Evolutionary conservation across 257 asterid species (phyloP).

Genomic region (Solanum paucissectum): DNA sequence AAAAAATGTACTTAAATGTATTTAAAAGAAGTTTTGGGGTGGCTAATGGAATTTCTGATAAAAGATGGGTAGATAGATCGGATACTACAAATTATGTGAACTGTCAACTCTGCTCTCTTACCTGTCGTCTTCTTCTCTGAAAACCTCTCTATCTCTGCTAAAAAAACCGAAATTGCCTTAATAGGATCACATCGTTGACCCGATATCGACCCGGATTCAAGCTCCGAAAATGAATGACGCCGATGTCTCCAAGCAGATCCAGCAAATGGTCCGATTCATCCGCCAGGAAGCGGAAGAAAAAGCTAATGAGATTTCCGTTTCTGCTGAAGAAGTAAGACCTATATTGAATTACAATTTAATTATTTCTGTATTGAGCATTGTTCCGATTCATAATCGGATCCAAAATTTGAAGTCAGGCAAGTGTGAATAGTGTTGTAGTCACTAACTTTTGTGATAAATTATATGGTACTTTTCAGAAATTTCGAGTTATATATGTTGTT

Average conservation of each 20-base stretch:
- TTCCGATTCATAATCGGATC: not conserved
- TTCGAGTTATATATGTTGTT: not conserved
- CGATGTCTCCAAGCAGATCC: slow-evolving; percentile 99
- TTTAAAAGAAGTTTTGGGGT: not conserved
- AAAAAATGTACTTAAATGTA: not conserved
- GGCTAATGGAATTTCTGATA: not conserved
- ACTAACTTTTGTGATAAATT: not conserved
- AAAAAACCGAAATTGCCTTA: not conserved
- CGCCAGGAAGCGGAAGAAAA: slow-evolving; percentile 99
- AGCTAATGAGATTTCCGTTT: slow-evolving; percentile 93
- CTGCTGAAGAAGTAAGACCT: slow-evolving; percentile 78
- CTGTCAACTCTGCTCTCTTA: not conserved
- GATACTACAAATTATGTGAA: not conserved
- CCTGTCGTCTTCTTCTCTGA: not conserved
- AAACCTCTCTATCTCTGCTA: not conserved
- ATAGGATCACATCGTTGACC: not conserved
- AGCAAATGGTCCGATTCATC: slow-evolving; percentile 98
- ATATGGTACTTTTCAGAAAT: not conserved
- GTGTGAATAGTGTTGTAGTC: not conserved
- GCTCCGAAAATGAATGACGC: slow-evolving; percentile 70
- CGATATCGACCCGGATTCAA: not conserved
- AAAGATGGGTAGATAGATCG: not conserved
- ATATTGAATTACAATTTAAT: not conserved
- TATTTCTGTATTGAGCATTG: not conserved
- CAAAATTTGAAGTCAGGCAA: not conserved